phyloP scores from a whole-genome alignment of 177 flowering plant species.

The Vitis hybrid region DNA sequence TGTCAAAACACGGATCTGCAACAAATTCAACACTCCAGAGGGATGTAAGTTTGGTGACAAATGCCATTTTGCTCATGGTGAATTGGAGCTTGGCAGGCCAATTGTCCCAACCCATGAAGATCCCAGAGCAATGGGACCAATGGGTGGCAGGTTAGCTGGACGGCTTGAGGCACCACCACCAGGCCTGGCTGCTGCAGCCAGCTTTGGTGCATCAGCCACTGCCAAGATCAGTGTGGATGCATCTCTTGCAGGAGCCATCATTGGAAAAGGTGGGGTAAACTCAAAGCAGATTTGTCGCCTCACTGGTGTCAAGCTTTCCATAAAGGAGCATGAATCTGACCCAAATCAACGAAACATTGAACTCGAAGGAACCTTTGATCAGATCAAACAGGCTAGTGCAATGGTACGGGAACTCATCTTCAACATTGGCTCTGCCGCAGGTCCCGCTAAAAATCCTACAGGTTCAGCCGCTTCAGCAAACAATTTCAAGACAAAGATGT shows the following conservation, averaged over 20 bases:
- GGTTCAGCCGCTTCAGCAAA: conserved; percentile 20
- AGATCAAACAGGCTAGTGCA: conserved; percentile 65
- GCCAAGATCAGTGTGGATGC: conserved; percentile 72
- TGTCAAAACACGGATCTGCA: conserved; percentile 50
- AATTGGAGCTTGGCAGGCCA: conserved; percentile 65
- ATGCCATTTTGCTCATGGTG: conserved; percentile 62
- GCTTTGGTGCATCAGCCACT: conserved; percentile 70
- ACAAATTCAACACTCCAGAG: conserved; percentile 47
- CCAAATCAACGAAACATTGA: conserved; percentile 61
- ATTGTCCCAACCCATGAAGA: conserved; percentile 35
- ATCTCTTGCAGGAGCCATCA: conserved; percentile 67
- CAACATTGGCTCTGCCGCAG: conserved; percentile 35
- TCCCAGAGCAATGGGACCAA: conserved; percentile 36
- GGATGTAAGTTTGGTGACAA: conserved; percentile 66
- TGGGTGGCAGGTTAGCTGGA: conserved; percentile 31
- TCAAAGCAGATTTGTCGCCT: conserved; percentile 65
- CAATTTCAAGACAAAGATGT: conserved; percentile 62
- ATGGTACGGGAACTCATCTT: conserved; percentile 65
- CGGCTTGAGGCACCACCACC: conserved; percentile 37
- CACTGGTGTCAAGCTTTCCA: conserved; percentile 66
- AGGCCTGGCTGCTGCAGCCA: conserved; percentile 37
- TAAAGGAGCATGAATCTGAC: conserved; percentile 63
- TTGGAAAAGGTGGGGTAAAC: conserved; percentile 71
- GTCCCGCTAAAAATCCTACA: conserved; percentile 18
- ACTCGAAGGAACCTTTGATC: conserved; percentile 74